Percentiles rank a stretch among this genome's conserved stretches.
Evolutionary conservation across 2,329 filamentous ascomycete genomes (phyloP).

Genomic region (Pseudogymnoascus sp.): DNA sequence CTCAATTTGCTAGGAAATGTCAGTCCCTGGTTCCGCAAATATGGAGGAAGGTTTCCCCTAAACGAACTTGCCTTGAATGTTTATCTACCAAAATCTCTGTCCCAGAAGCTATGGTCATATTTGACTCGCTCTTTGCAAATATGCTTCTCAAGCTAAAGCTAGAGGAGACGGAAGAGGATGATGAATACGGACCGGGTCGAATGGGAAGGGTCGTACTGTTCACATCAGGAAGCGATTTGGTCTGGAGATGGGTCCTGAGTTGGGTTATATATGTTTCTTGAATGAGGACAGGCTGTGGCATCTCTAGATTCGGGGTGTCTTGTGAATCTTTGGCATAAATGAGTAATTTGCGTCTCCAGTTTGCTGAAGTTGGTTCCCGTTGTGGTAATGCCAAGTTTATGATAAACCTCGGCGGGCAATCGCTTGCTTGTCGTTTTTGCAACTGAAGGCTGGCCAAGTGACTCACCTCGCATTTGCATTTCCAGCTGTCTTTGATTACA

Average conservation of each 20-base stretch:
- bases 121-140: constrained; percentile 4
- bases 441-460: constrained; percentile 18
- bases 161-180: not conserved
- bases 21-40: not conserved
- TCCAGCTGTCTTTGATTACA: constrained; percentile 18
- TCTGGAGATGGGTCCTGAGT: constrained; percentile 14
- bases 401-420: constrained; percentile 15
- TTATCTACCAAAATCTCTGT: not conserved
- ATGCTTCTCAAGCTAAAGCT: not conserved
- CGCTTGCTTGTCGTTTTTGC: constrained; percentile 15
- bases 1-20: constrained; percentile 9
- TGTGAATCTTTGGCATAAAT: constrained; percentile 2
- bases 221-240: constrained; percentile 6
- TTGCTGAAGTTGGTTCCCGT: not conserved
- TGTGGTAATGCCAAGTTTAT: constrained; percentile 12
- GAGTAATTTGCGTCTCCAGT: not conserved
- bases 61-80: not conserved
- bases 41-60: not conserved
- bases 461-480: constrained; percentile 16
- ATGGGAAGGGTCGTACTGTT: not conserved
- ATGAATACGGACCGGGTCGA: not conserved
- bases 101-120: not conserved
- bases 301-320: not conserved
- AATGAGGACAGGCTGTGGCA: not conserved
- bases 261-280: constrained; percentile 7